These are phyloP conservation scores for Ascochyta fabae DNA, from an alignment of 2,329 filamentous ascomycete species.

Conservation along the genomic window DNA sequence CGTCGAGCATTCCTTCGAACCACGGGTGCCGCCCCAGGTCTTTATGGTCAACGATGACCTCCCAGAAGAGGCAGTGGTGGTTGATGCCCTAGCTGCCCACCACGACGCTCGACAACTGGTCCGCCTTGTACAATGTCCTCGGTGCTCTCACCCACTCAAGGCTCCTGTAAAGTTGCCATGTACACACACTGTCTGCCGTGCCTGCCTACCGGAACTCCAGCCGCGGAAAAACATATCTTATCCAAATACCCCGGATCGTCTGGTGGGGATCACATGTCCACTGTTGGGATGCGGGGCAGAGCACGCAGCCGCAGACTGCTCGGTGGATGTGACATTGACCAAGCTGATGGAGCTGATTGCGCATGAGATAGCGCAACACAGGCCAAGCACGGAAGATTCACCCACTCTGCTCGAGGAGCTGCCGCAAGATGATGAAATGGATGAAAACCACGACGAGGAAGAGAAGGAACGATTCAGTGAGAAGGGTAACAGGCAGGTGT, in stretches of 20 bases:
- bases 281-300: conserved; percentile 70
- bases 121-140: conserved; percentile 76
- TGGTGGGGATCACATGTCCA: conserved; percentile 76
- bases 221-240: conserved; percentile 76
- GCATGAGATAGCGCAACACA: conserved; percentile 57
- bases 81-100: conserved; percentile 55
- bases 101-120: conserved; percentile 69
- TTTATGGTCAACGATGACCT: conserved; percentile 54
- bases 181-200: conserved; percentile 76
- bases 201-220: conserved; percentile 73
- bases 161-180: conserved; percentile 81
- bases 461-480: conserved; percentile 39
- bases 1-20: conserved; percentile 42
- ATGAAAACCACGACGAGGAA: conserved; percentile 44
- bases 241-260: conserved; percentile 70
- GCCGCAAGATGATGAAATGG: conserved; percentile 42
- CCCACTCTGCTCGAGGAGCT: conserved; percentile 53
- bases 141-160: conserved; percentile 72
- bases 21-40: conserved; percentile 35
- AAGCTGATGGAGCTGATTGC: conserved; percentile 67
- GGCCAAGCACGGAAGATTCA: conserved; percentile 39
- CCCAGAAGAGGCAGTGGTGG: conserved; percentile 41
- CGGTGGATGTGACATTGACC: conserved; percentile 75
- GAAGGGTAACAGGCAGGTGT: conserved; percentile 48
- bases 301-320: conserved; percentile 79